These are phyloP conservation scores for Phalaenopsis aphrodite DNA, from an alignment of 106 monocot species.

Conservation along the genomic window DNA sequence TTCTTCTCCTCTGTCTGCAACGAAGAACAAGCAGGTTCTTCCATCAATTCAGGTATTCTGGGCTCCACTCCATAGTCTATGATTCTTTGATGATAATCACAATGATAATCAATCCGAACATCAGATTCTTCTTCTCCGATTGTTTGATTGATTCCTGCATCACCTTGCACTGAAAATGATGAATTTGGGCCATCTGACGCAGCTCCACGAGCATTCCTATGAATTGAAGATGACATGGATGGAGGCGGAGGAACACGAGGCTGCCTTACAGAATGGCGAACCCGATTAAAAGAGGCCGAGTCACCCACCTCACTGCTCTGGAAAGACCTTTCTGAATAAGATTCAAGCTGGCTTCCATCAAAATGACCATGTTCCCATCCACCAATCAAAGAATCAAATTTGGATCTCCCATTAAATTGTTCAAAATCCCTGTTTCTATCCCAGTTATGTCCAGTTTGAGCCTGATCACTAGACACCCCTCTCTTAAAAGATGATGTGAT, in stretches of 20 bases:
- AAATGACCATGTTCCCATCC: constrained; percentile 40
- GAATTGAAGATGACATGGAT: constrained; percentile 39
- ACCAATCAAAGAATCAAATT: constrained; percentile 39
- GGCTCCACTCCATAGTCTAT: constrained; percentile 7
- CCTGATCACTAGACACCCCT: constrained; percentile 21
- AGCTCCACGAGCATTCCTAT: constrained; percentile 30
- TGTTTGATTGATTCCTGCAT: constrained; percentile 15
- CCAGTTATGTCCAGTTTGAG: constrained; percentile 40
- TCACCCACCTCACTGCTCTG: constrained; percentile 49
- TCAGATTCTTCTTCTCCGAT: constrained; percentile 20
- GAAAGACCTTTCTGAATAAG: constrained; percentile 35
- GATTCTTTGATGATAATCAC: constrained; percentile 27
- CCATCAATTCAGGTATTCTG: constrained; percentile 10
- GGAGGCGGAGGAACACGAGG: constrained; percentile 91
- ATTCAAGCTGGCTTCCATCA: constrained; percentile 25
- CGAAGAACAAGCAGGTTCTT: constrained; percentile 15
- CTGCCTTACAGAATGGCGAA: constrained; percentile 59
- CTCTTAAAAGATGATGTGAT: constrained; percentile 39
- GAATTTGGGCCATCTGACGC: constrained; percentile 19
- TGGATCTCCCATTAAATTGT: constrained; percentile 28
- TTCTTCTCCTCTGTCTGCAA: constrained; percentile 40
- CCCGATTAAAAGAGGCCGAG: constrained; percentile 45
- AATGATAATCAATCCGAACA: constrained; percentile 22
- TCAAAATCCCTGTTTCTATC: constrained; percentile 29
- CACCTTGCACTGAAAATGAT: constrained; percentile 21